Conservation (phyloP, 2,329 filamentous ascomycete genomes). For the Aspergillus viridinutans region DNA sequence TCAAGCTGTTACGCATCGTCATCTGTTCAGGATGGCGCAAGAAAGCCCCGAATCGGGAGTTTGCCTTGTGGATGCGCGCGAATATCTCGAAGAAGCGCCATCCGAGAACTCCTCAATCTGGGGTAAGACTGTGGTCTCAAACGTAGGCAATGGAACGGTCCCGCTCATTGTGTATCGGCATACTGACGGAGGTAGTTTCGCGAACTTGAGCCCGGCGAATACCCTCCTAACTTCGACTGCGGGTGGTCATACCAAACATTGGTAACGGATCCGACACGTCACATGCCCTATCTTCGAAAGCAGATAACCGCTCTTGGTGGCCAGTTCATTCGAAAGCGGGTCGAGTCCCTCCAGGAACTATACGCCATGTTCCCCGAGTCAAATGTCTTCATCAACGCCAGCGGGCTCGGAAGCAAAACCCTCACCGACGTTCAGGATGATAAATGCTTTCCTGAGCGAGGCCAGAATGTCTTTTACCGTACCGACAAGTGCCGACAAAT, state of each 20-base stretch:
- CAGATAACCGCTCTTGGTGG: constrained; percentile 30
- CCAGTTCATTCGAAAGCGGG: constrained; percentile 30
- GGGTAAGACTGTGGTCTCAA: constrained; percentile 33
- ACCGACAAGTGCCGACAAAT: constrained; percentile 28
- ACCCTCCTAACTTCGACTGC: constrained; percentile 29
- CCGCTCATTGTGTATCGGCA: too few species aligned
- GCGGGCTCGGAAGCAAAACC: constrained; percentile 32
- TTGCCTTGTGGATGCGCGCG: constrained; percentile 30
- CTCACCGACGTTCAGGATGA: constrained; percentile 33
- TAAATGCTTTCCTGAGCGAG: constrained; percentile 33
- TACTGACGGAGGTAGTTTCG: constrained; percentile 27
- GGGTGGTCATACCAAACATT: constrained; percentile 36
- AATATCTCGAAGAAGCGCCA: constrained; percentile 33
- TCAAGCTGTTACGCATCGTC: constrained; percentile 33
- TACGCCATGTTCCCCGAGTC: constrained; percentile 35
- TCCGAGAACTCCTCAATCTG: constrained; percentile 30
- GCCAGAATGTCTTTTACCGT: constrained; percentile 35
- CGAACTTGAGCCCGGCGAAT: constrained; percentile 27
- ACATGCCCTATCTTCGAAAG: constrained; percentile 33
- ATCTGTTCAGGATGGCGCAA: constrained; percentile 32
- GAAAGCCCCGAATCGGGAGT: constrained; percentile 32
- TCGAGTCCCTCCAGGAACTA: constrained; percentile 30
- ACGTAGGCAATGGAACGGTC: constrained; percentile 16
- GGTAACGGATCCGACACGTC: constrained; percentile 35
- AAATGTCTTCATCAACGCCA: constrained; percentile 37